Evolutionary conservation across 352 stramenopile genomes (phyloP).

Genomic region (Pythium insidiosum): DNA sequence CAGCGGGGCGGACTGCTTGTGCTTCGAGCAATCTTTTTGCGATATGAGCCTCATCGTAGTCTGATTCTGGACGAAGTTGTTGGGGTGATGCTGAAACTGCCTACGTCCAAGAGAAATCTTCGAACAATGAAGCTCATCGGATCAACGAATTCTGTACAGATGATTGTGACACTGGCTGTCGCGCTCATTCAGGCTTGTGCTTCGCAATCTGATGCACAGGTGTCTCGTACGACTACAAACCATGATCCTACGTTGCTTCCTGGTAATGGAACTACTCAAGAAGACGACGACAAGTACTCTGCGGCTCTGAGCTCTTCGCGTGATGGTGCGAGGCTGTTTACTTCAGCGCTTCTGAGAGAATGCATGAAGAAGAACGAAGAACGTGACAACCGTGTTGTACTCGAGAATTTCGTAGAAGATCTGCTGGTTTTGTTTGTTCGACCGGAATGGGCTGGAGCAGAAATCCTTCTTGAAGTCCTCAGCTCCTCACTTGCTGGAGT

Average conservation of each 20-base stretch:
- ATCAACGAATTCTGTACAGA: conserved; percentile 44
- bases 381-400: conserved; percentile 53
- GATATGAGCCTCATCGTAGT: conserved; percentile 48
- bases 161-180: conserved; percentile 59
- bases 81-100: conserved; percentile 64
- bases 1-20: conserved; percentile 57
- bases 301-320: conserved; percentile 8
- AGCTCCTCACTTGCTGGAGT: conserved; percentile 60
- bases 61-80: conserved; percentile 69
- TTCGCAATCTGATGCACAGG: background rate
- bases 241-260: conserved; percentile 15
- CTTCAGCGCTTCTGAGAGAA: conserved; percentile 43
- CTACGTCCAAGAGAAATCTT: conserved; percentile 61
- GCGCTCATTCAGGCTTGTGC: conserved; percentile 28
- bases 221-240: background rate
- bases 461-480: conserved; percentile 66
- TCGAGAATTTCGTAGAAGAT: conserved; percentile 84
- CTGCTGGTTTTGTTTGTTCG: conserved; percentile 70
- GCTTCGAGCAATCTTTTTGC: conserved; percentile 55
- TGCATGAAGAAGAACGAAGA: conserved; percentile 83
- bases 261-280: conserved; percentile 5
- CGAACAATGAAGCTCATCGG: conserved; percentile 57
- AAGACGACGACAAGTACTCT: conserved; percentile 7
- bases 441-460: conserved; percentile 70
- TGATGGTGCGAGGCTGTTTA: conserved; percentile 33